Conservation (phyloP, 352 stramenopile genomes). For the Hyaloperonospora brassicae region DNA sequence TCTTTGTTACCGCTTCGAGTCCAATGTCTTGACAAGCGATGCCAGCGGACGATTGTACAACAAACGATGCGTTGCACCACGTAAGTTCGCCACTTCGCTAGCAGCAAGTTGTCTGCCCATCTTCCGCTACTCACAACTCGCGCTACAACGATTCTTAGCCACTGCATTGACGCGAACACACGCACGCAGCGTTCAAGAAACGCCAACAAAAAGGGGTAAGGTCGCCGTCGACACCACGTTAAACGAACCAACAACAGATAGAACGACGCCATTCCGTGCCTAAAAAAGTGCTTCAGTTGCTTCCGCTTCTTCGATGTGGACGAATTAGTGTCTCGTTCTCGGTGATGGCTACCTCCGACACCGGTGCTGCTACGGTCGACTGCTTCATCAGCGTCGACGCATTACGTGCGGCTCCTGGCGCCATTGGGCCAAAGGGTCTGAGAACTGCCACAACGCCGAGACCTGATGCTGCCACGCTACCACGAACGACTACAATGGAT, state of each 20-base stretch:
- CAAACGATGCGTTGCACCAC: neutral
- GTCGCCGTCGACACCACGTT: conserved; percentile 9
- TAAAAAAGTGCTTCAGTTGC: conserved; percentile 22
- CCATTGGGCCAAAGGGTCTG: conserved; percentile 1
- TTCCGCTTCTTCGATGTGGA: conserved; percentile 22
- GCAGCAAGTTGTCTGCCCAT: neutral
- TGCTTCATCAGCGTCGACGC: conserved; percentile 7
- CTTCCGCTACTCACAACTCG: neutral
- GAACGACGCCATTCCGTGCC: conserved; percentile 28
- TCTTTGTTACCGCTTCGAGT: neutral
- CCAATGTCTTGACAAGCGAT: neutral
- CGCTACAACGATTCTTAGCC: neutral
- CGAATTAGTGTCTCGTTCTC: conserved; percentile 19
- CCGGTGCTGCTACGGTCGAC: conserved; percentile 8
- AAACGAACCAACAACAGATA: conserved; percentile 23
- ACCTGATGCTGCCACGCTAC: conserved; percentile 11
- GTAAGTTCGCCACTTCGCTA: neutral
- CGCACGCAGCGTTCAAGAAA: neutral
- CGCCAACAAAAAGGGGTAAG: conserved; percentile 2
- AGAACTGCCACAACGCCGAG: neutral
- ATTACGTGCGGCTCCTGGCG: neutral
- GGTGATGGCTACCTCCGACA: conserved; percentile 21
- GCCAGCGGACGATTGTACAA: neutral
- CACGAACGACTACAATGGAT: conserved; percentile 14
- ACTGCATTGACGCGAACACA: no score